Evolutionary conservation across 495 filamentous ascomycete genomes (phyloP).

Genomic region (Choiromyces venosus): DNA sequence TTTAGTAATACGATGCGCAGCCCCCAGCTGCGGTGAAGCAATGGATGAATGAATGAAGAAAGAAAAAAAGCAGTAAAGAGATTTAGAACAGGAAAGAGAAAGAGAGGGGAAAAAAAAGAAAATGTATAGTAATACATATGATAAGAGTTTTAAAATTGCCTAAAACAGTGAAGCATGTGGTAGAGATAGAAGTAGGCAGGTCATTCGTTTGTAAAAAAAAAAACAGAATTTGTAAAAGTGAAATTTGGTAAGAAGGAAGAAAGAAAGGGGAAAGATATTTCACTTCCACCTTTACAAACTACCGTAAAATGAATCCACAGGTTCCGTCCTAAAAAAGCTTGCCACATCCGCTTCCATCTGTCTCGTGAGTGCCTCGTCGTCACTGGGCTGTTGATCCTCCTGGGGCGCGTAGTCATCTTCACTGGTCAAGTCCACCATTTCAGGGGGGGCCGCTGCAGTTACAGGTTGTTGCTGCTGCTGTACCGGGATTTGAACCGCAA

Average conservation of each 20-base stretch:
- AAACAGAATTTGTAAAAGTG: neutral
- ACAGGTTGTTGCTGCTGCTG: slow-evolving; percentile 9
- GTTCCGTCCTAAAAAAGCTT: slow-evolving; percentile 31
- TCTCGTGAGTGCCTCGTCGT: slow-evolving; percentile 35
- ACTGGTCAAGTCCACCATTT: slow-evolving; percentile 36
- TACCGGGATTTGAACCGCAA: slow-evolving; percentile 15
- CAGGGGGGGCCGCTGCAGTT: slow-evolving; percentile 14
- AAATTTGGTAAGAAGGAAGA: neutral
- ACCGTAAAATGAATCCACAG: slow-evolving; percentile 39
- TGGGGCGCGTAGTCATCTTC: slow-evolving; percentile 34
- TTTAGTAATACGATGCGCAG: neutral
- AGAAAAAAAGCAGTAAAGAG: neutral
- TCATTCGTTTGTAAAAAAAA: neutral
- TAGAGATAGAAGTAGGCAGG: neutral
- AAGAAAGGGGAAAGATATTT: neutral
- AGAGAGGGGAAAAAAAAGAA: neutral
- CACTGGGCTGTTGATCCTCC: slow-evolving; percentile 29
- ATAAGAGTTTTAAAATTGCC: neutral
- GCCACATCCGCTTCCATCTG: slow-evolving; percentile 39
- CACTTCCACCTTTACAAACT: slow-evolving; percentile 25
- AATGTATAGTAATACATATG: neutral
- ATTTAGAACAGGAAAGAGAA: neutral
- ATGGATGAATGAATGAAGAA: neutral
- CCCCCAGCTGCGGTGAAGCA: neutral
- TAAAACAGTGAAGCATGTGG: neutral